Base-by-base conservation (phyloP, 352 stramenopile species). In the Globisporangium radiosum region DNA sequence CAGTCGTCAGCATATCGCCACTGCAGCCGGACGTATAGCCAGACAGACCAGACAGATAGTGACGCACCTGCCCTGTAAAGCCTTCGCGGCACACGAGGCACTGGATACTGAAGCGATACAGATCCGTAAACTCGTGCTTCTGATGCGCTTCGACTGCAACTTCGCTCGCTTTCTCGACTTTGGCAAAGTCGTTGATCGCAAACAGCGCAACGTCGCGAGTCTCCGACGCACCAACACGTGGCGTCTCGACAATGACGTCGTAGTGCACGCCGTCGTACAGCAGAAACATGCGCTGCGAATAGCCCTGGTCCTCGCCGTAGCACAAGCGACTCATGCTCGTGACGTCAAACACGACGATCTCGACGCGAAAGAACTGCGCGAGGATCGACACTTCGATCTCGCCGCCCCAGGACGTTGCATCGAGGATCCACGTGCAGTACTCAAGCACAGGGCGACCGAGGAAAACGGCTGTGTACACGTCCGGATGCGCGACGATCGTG, bases 261-360 rank as follows among this genome's bases (percentile, higher is more conserved):
- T 95, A 95, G 54, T 95, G 85, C 44, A 93, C 85, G 38, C 85
- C 85, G 57, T 95, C 85, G 61, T 93, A 95, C 7, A 95, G 75
- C 57, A 93, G 65, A 57, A 92, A 93, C 70, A 92, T 85, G 47
- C 83, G 78, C 68, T 92, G 81, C 40, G 81, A 83, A 56, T 87
- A 91, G 45, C 80, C 80, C 71, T 88, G 81, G 49, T 93, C 84
- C 60, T 92, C 81, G 0, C 84, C 81, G 53, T 93, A 93, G 56
- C 84, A 92, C 17, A 93, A 61, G 11, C 84, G 78, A 47, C 75
- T 88, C 84, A 93, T 93, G 58, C 84, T 90, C 50, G 80, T 91
- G 25, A 33, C 25, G 2, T 33, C 25, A 33, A 33, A 33, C 25
- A 33, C 25, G 25, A 33, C 25, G 25, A 91, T 92, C 57, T 95